These are phyloP conservation scores for Podospora sp. DNA, from an alignment of 495 filamentous ascomycete species.

Conservation along the genomic window DNA sequence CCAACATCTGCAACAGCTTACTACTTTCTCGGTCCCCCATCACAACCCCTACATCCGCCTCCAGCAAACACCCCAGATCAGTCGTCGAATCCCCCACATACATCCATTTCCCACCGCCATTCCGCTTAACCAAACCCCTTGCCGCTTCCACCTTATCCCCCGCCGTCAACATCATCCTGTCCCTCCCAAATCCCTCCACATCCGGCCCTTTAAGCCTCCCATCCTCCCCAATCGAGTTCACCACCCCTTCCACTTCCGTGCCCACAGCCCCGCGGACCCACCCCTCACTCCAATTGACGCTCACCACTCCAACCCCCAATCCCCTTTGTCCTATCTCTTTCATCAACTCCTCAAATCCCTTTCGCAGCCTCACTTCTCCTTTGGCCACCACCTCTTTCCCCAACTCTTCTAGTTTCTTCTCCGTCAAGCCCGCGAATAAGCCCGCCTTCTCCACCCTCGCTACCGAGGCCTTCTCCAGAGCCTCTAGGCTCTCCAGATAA, in stretches of 20 bases:
- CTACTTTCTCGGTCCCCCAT: conserved; percentile 40
- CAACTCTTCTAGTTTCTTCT: conserved; percentile 26
- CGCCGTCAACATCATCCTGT: conserved; percentile 27
- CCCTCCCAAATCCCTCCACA: conserved; percentile 25
- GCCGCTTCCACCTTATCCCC: conserved; percentile 33
- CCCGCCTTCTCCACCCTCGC: conserved; percentile 35
- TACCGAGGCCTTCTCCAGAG: conserved; percentile 41
- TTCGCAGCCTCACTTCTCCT: conserved; percentile 34
- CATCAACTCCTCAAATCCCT: conserved; percentile 42
- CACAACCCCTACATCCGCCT: conserved; percentile 40
- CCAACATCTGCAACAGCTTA: conserved; percentile 38
- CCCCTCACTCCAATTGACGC: conserved; percentile 49
- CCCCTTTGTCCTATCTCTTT: conserved; percentile 17
- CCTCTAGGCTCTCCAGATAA: conserved; percentile 40
- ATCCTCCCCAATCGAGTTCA: conserved; percentile 37
- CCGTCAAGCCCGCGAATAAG: conserved; percentile 38
- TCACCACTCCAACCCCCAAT: conserved; percentile 43
- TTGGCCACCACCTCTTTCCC: conserved; percentile 33
- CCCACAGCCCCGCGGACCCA: conserved; percentile 41
- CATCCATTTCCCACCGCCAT: conserved; percentile 19
- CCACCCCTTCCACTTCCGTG: not conserved
- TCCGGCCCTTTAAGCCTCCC: conserved; percentile 40
- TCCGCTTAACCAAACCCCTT: conserved; percentile 3
- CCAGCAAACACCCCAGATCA: conserved; percentile 43
- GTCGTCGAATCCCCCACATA: conserved; percentile 42